Base-by-base conservation (phyloP, 257 asterid species). In the Solanum verrucosum region DNA sequence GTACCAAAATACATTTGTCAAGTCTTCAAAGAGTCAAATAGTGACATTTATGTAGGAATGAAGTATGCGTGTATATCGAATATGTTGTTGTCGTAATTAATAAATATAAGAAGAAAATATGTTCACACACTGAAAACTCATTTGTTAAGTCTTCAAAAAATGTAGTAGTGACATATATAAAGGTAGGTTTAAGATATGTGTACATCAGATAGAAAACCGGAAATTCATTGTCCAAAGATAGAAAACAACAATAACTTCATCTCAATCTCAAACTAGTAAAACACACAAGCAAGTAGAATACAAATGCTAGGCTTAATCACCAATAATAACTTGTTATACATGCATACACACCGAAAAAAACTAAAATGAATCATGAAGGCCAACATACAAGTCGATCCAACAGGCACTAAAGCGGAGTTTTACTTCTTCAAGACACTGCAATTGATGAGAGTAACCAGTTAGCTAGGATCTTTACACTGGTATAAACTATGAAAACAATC, bases 371-470 rank as follows among this genome's bases (percentile, higher is more conserved):
- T 7, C 38, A 23, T 42, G 25, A 79, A 79, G 84, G 84, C 82
- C 85, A 82, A 75, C 56, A 85, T 33, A 84, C 60, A 63, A 60
- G 59, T 65, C 79, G 63, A 87, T 77, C 87, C 89, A 56, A 74
- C 73, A 40, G 29, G 71, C 44, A 83, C 67, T 81, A 10, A 16
- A n/a, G 35, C 37, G 10, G 46, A 37, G 46, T 34, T 87, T 91
- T 89, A 90, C 89, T 90, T 90, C 91, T 87, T 92, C 86, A 92
- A 77, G 25, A 92, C 94, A 86, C 94, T 92, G 94, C 91, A 92
- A 52, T 63, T 11, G 67, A 29, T 20, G 27, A 84, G 59, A 89
- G 42, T 60, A 38, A 12, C 23, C 75, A 85, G 84, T 60, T 23
- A 86, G 27, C 10, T 44, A 14, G 27, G 16, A 46, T 77, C 44